Evolutionary conservation across 2,329 filamentous ascomycete species (phyloP), one percentile per base, ranked within the genome.

Genomic region (Paraphaeosphaeria minitans): DNA sequence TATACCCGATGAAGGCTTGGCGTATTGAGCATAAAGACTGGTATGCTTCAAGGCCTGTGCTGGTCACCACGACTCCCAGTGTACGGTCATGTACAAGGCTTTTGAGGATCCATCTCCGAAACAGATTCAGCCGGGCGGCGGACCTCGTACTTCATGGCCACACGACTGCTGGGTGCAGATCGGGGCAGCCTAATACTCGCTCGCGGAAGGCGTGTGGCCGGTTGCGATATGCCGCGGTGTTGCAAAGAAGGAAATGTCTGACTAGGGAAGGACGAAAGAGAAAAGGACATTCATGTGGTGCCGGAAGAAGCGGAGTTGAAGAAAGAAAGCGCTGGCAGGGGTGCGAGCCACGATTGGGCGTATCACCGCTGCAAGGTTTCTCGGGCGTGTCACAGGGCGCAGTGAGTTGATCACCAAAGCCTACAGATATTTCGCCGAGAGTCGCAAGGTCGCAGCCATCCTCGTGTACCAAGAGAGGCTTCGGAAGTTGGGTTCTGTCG

Each of bases 241-340:
- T 51, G 60, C 63, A 62, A 52, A 55, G 45, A 59, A 59, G 55
- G 31, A 24, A 52, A 41, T 59, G 54, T 61, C 57, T 61, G 59
- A 60, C 57, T 42, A 59, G 56, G 48, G 57, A 55, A 33, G 46
- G 55, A 59, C 43, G 56, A 56, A 42, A 42, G 35, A 47, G 39
- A 64, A 61, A 62, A 59, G 29, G 27, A 57, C 54, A n/a, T 57
- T 57, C 50, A 57, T 60, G 62, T 64, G 61, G 56, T 61, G 59
- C 65, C 61, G 64, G 63, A 63, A 58, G 60, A 58, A 58, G 62
- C 57, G 56, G 57, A 60, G 57, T 62, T 59, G 45, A 61, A 57
- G 35, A 60, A 60, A 51, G 41, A 59, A 53, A 41, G 53, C 49
- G 55, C 52, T 35, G 60, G 62, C 58, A 66, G 56, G 67, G 62